These are phyloP conservation scores for Globisporangium apiculatum DNA, from an alignment of 352 stramenopile genomes.

Conservation along the genomic window DNA sequence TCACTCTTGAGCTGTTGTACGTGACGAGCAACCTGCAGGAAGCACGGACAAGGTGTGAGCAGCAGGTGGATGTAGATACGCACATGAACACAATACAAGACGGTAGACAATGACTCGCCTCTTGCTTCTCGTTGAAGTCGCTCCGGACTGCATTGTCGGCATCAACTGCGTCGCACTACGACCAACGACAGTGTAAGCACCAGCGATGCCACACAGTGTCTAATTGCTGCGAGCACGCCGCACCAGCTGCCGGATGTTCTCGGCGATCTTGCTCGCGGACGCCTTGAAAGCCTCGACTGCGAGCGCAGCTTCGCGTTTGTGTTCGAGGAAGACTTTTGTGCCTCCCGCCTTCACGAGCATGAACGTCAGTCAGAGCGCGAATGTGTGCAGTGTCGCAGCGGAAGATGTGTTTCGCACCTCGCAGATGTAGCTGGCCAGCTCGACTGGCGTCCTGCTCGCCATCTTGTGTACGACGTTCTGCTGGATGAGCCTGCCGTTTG, in stretches of 20 bases:
- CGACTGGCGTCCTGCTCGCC: conserved; percentile 15
- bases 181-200: not conserved
- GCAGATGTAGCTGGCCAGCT: conserved; percentile 29
- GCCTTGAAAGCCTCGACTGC: conserved; percentile 11
- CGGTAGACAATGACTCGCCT: not conserved
- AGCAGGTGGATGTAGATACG: not conserved
- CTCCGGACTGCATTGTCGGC: not conserved
- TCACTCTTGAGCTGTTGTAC: not conserved
- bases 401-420: conserved; percentile 15
- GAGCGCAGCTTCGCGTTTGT: conserved; percentile 20
- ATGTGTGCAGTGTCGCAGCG: not conserved
- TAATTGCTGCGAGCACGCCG: not conserved
- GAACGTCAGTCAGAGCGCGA: not conserved
- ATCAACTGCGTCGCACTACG: not conserved
- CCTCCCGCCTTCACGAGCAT: conserved; percentile 13
- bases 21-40: not conserved
- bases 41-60: not conserved
- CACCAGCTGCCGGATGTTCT: conserved; percentile 12
- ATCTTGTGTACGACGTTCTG: conserved; percentile 31
- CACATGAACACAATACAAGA: too few relatives aligned
- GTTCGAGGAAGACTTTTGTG: conserved; percentile 34
- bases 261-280: conserved; percentile 4
- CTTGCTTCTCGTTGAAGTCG: conserved; percentile 1
- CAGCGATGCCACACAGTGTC: not conserved
- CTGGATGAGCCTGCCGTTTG: conserved; percentile 21